Base-by-base conservation (phyloP, 176 grass and related monocot species). In the Bonia amplexicaulis region DNA sequence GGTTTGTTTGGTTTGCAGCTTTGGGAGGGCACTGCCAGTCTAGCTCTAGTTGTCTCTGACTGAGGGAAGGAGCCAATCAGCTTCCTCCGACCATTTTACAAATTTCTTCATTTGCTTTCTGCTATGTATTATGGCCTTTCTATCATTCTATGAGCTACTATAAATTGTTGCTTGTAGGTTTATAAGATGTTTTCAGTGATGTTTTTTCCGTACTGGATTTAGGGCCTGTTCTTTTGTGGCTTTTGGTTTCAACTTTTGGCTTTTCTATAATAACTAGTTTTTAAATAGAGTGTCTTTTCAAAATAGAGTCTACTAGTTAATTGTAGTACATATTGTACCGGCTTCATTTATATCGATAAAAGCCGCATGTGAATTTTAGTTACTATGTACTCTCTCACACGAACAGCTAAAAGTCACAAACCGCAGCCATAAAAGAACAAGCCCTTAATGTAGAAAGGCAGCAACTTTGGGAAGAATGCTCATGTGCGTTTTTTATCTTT, bases 1-100 rank as follows among this genome's bases (percentile, higher is more conserved):
- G 22, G 9, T 68, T 67, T 39, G 20, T 65, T 80, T 84, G 53
- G 57, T 33, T 67, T 79, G 17, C 9, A 33, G 41, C 25, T 6
- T 62, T 86, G 17, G 17, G 20, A 77, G 79, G 78, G 74, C 49
- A 73, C 40, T 81, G 93, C 82, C 86, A 95, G 86, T 76, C 61
- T 76, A 93, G 84, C 55, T 64, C 66, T 70, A 89, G 88, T 80
- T 95, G 93, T 73, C 85, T 42, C 31, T 33, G 37, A 16, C 31
- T 2, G 76, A 42, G 64, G 7, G 80, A 95, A 87, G 85, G 64
- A 84, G 59, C 79, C 82, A 87, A 33, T 49, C 58, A 82, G 71
- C 83, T 91, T 88, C 86, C 84, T 80, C 12, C 52, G 14, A 40
- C 22, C 23, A 77, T 82, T 66, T 85, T 81, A 64, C 35, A 40